Percentiles rank a stretch among this genome's conserved stretches.
Evolutionary conservation across 345 rosid species (phyloP).

Genomic region (Linum lewisii): DNA sequence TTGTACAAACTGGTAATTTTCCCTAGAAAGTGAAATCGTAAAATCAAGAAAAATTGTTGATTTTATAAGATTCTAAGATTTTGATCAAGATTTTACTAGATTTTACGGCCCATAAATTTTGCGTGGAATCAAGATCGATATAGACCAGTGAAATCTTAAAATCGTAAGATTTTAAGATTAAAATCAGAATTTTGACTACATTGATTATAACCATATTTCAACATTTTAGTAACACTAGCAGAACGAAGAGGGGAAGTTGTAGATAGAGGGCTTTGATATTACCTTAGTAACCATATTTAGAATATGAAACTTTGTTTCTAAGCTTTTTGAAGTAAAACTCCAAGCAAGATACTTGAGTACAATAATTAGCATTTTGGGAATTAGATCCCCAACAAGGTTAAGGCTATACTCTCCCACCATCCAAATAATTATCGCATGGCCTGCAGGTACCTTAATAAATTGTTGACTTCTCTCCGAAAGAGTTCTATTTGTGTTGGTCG

Average conservation of each 20-base stretch:
- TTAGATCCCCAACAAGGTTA: slow-evolving; percentile 57
- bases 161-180: no score
- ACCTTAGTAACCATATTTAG: slow-evolving; percentile 74
- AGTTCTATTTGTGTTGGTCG: no score
- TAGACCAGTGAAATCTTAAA: no score
- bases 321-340: slow-evolving; percentile 74
- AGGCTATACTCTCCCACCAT: slow-evolving; percentile 79
- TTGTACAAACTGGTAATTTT: no score
- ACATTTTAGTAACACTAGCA: not conserved
- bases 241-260: not conserved
- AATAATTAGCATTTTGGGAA: slow-evolving; percentile 65
- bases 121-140: no score
- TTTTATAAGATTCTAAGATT: no score
- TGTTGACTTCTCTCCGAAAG: no score
- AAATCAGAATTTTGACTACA: no score
- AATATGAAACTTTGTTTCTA: slow-evolving; percentile 87
- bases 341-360: slow-evolving; percentile 80
- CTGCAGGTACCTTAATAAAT: slow-evolving; percentile 72
- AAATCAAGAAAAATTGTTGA: no score
- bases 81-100: no score
- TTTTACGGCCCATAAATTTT: no score
- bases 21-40: no score
- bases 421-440: slow-evolving; percentile 90
- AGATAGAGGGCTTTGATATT: slow-evolving; percentile 8
- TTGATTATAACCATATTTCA: not conserved